phyloP scores from a whole-genome alignment of 805 yeast genomes.

The Metschnikowia proteae region DNA sequence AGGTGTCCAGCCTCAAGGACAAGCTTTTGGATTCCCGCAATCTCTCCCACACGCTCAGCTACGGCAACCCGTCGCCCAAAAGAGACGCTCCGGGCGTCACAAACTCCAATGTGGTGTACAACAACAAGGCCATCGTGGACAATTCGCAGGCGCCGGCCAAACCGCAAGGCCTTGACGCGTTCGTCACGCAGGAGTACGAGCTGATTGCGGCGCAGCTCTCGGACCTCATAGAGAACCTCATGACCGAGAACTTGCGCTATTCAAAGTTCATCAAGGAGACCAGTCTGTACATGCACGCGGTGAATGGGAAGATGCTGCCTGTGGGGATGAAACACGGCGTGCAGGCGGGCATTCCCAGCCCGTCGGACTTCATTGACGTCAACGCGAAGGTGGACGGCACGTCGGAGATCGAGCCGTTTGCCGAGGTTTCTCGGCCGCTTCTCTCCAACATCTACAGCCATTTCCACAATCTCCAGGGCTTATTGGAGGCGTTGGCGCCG shows the following conservation, averaged over 20 bases:
- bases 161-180: constrained; percentile 7
- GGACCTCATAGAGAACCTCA: constrained; percentile 32
- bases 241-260: constrained; percentile 36
- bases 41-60: constrained; percentile 25
- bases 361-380: constrained; percentile 31
- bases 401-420: constrained; percentile 37
- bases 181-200: constrained; percentile 28
- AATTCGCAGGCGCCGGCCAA: constrained; percentile 2
- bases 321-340: constrained; percentile 5
- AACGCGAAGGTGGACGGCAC: constrained; percentile 10
- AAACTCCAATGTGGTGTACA: constrained; percentile 1
- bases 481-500: constrained; percentile 11
- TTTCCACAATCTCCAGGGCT: constrained; percentile 27
- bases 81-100: constrained; percentile 5
- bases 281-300: constrained; percentile 25
- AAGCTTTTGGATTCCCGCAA: constrained; percentile 33
- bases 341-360: constrained; percentile 19
- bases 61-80: constrained; percentile 22
- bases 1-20: constrained; percentile 32
- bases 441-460: constrained; percentile 32
- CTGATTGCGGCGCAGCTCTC: constrained; percentile 32
- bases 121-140: constrained; percentile 30
- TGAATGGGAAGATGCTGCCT: constrained; percentile 27
- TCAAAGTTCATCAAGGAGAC: constrained; percentile 27
- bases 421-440: constrained; percentile 31